phyloP scores from a whole-genome alignment of 2,329 filamentous ascomycete genomes.

The Colletotrichum scovillei region DNA sequence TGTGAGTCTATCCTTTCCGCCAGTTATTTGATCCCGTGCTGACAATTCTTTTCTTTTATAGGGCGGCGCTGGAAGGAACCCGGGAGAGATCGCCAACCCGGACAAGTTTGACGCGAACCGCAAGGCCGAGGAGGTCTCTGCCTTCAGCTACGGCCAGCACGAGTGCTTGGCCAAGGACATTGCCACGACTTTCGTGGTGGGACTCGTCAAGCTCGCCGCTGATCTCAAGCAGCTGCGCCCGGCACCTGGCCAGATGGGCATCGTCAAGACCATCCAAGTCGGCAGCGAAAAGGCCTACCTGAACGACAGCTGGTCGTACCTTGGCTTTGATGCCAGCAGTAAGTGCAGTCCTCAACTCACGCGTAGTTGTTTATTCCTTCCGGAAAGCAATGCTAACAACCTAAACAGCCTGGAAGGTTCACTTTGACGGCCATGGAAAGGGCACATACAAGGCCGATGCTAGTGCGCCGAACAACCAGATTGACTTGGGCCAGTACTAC shows the following conservation, averaged over 20 bases:
- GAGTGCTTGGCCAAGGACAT: conserved; percentile 56
- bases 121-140: conserved; percentile 50
- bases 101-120: conserved; percentile 56
- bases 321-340: conserved; percentile 58
- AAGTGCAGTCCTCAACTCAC: conserved; percentile 40
- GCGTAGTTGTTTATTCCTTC: accelerated
- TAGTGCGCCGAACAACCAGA: conserved; percentile 9
- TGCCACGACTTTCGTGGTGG: conserved; percentile 52
- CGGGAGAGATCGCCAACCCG: conserved; percentile 49
- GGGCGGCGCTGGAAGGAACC: conserved; percentile 52
- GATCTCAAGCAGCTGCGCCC: conserved; percentile 57
- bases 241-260: conserved; percentile 57
- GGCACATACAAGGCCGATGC: conserved; percentile 47
- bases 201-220: conserved; percentile 55
- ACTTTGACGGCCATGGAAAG: conserved; percentile 52
- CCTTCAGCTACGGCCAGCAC: conserved; percentile 60
- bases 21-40: conserved; percentile 13
- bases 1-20: conserved; percentile 42
- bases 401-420: conserved; percentile 49
- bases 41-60: conserved; percentile 36
- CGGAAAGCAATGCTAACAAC: conserved; percentile 37
- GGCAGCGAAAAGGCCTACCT: conserved; percentile 54
- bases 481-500: conserved; percentile 48
- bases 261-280: conserved; percentile 56
- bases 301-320: conserved; percentile 60